Evolutionary conservation across 345 rosid genomes (phyloP).

Genomic region (Zanthoxylum bungeanum): DNA sequence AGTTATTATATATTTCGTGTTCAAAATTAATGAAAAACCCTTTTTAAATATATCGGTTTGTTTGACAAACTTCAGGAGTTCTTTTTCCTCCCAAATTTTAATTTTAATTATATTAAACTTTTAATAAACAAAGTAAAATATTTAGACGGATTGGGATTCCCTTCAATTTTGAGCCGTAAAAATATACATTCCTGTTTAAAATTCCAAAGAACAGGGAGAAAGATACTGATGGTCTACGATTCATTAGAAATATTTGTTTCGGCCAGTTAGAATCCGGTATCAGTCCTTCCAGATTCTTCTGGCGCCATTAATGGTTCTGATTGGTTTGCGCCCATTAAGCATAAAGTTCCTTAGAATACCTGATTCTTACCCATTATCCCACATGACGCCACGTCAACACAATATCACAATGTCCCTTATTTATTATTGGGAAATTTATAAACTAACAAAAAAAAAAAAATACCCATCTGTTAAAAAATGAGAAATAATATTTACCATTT

Average conservation of each 20-base stretch:
- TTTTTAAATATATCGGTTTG: too few species aligned
- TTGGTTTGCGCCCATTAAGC: neutral
- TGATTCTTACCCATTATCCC: neutral
- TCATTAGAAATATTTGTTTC: neutral
- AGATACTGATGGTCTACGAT: constrained; percentile 3
- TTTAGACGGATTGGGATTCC: neutral
- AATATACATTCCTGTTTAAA: neutral
- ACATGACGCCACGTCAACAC: neutral
- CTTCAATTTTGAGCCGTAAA: neutral
- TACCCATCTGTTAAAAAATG: too few species aligned
- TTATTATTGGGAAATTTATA: too few species aligned
- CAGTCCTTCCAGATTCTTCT: constrained; percentile 7
- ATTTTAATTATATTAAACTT: too few species aligned
- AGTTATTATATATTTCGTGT: too few species aligned
- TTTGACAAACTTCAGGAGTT: too few species aligned
- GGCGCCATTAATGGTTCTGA: neutral
- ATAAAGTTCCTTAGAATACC: neutral
- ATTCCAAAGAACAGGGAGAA: neutral
- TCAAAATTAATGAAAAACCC: too few species aligned
- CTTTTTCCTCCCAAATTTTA: too few species aligned
- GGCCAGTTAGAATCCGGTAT: neutral
- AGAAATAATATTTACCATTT: too few species aligned
- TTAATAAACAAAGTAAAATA: too few species aligned
- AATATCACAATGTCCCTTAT: too few species aligned
- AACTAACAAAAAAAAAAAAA: too few species aligned